A percentile compares a stretch with the other conserved stretches of the same genome.
Evolutionary conservation across 768 basidiomycete genomes (phyloP).

Genomic region (Naganishia randhawae): DNA sequence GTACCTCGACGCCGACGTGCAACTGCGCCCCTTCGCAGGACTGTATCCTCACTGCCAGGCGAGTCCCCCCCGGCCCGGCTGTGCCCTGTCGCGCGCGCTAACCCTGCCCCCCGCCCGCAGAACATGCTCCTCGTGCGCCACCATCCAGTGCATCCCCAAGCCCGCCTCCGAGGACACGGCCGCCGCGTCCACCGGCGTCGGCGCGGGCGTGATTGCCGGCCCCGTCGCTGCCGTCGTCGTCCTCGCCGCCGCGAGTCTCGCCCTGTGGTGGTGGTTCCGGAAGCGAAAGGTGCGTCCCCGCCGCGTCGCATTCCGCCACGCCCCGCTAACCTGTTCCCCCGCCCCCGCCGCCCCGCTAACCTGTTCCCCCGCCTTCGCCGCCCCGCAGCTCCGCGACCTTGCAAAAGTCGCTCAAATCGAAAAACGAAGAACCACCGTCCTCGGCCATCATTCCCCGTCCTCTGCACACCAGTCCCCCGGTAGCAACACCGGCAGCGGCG

Average conservation of each 20-base stretch:
- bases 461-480: neutral
- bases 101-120: no score
- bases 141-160: constrained; percentile 41
- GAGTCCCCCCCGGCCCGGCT: neutral
- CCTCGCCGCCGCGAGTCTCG: constrained; percentile 39
- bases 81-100: neutral
- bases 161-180: constrained; percentile 7
- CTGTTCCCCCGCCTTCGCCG: neutral
- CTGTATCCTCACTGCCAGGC: constrained; percentile 17
- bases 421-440: constrained; percentile 16
- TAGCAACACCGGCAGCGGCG: constrained; percentile 6
- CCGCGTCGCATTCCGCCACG: no score
- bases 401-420: constrained; percentile 14
- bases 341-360: no score
- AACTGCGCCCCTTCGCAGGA: constrained; percentile 24
- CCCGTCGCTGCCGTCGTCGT: constrained; percentile 48
- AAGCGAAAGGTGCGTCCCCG: constrained; percentile 42
- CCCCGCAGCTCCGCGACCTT: constrained; percentile 10
- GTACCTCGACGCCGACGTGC: constrained; percentile 18
- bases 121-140: constrained; percentile 46
- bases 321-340: neutral
- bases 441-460: neutral
- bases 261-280: constrained; percentile 45
- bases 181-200: constrained; percentile 33
- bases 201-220: constrained; percentile 47